Percentiles rank a stretch among this genome's conserved stretches.
These are phyloP conservation scores for Aaosphaeria pasadenensis DNA, from an alignment of 2,329 filamentous ascomycete genomes.

Conservation along the genomic window DNA sequence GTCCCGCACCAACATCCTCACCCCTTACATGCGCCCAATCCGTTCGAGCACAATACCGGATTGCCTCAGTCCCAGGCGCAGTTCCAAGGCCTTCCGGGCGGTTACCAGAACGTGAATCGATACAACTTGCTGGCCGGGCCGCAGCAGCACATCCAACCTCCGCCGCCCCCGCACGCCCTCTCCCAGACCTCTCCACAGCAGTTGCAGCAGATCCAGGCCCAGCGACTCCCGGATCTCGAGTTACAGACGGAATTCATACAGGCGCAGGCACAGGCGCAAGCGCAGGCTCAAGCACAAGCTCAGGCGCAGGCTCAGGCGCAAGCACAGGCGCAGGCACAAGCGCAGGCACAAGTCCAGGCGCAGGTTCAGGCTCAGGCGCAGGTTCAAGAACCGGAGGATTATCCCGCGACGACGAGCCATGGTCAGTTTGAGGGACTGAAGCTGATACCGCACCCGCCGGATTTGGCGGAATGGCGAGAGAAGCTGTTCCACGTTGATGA, in stretches of 20 bases:
- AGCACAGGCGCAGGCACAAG: too few relatives aligned
- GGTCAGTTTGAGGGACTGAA: slow-evolving; percentile 53
- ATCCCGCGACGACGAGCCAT: slow-evolving; percentile 46
- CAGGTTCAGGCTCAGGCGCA: too few relatives aligned
- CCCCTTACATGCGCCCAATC: slow-evolving; percentile 17
- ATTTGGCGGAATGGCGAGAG: slow-evolving; percentile 67
- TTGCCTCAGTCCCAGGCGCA: slow-evolving; percentile 14
- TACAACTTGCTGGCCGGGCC: slow-evolving; percentile 20
- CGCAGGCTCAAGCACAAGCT: too few relatives aligned
- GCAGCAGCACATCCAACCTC: slow-evolving; percentile 14
- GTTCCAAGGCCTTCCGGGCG: slow-evolving; percentile 18
- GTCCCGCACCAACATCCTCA: slow-evolving; percentile 1
- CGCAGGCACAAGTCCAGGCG: too few relatives aligned
- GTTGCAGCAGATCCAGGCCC: background rate
- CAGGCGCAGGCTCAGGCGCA: too few relatives aligned
- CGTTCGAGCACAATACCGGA: slow-evolving; percentile 35
- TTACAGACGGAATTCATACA: slow-evolving; percentile 8
- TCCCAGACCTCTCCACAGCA: slow-evolving; percentile 6
- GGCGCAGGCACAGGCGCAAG: background rate
- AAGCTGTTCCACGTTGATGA: slow-evolving; percentile 74
- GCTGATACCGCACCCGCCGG: slow-evolving; percentile 63
- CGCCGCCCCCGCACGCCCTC: slow-evolving; percentile 11
- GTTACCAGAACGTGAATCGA: slow-evolving; percentile 20
- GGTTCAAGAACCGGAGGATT: slow-evolving; percentile 14
- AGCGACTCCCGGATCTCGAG: slow-evolving; percentile 9